Conservation (phyloP, 371 early-diverging fungal genomes). For the Synchytrium microbalum region DNA sequence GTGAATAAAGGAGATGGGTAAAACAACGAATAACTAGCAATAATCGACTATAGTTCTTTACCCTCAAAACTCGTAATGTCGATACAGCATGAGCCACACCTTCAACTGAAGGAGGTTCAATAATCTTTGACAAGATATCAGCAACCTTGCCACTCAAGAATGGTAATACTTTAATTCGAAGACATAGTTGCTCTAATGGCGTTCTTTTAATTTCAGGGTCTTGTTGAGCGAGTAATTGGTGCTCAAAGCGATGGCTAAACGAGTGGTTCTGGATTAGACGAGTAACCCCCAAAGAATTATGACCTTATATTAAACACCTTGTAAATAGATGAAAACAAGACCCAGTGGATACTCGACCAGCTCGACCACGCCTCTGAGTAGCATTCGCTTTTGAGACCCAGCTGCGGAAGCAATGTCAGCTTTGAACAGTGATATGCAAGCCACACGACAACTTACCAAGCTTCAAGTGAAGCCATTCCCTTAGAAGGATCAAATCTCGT, state of each 20-base stretch:
- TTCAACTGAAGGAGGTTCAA: conserved; percentile 66
- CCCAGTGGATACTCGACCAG: conserved; percentile 33
- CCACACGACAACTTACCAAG: conserved; percentile 19
- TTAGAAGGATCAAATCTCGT: conserved; percentile 32
- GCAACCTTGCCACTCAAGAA: conserved; percentile 27
- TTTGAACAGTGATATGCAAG: neutral
- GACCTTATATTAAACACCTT: too few species aligned
- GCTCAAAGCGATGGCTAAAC: conserved; percentile 23
- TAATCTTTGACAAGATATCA: conserved; percentile 52
- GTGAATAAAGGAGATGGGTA: neutral
- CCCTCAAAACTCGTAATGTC: conserved; percentile 22
- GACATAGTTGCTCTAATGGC: conserved; percentile 72
- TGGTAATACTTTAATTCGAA: conserved; percentile 58
- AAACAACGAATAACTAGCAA: neutral
- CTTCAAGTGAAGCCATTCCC: conserved; percentile 34
- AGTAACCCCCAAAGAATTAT: too few species aligned
- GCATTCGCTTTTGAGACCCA: conserved; percentile 36
- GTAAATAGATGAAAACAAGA: conserved; percentile 34
- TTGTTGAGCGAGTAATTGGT: conserved; percentile 26
- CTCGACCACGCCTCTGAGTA: conserved; percentile 33
- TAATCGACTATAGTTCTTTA: conserved; percentile 2
- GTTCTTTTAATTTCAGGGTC: conserved; percentile 71
- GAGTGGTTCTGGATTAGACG: too few species aligned
- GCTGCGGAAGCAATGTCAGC: conserved; percentile 9
- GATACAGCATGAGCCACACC: conserved; percentile 46